A percentile compares a stretch with the other conserved stretches of the same genome.
Evolutionary conservation across 2,329 filamentous ascomycete genomes (phyloP).

Genomic region (Mycosphaerella sp.): DNA sequence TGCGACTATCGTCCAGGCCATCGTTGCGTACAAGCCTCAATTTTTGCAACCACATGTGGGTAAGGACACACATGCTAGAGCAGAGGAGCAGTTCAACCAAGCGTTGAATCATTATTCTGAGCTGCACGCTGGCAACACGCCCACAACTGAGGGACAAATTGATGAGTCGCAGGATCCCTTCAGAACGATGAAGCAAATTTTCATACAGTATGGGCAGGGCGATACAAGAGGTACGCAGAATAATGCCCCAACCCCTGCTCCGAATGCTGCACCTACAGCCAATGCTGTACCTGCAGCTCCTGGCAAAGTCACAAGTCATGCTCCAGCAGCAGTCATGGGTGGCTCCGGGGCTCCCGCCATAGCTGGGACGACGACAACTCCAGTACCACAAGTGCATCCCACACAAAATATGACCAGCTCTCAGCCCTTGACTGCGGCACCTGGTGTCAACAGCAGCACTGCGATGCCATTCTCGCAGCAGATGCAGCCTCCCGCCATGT

Average conservation of each 20-base stretch:
- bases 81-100: constrained; percentile 3
- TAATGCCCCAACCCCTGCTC: neutral
- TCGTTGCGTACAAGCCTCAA: constrained; percentile 21
- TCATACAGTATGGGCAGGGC: constrained; percentile 6
- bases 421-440: neutral
- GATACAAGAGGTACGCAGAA: constrained; percentile 3
- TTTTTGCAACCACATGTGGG: neutral
- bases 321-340: neutral
- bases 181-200: constrained; percentile 10
- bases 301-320: neutral
- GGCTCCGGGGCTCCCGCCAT: neutral
- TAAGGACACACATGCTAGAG: constrained; percentile 1
- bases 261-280: neutral
- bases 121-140: constrained; percentile 5
- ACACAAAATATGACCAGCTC: neutral
- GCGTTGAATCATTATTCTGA: constrained; percentile 6
- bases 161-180: constrained; percentile 9
- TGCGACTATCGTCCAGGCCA: constrained; percentile 23
- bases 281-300: neutral
- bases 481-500: neutral
- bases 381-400: neutral
- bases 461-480: neutral
- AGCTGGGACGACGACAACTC: neutral
- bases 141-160: constrained; percentile 5
- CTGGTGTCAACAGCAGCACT: neutral